These are phyloP conservation scores for Sphaerostilbella broomeana DNA, from an alignment of 2,329 filamentous ascomycete genomes.

Conservation along the genomic window DNA sequence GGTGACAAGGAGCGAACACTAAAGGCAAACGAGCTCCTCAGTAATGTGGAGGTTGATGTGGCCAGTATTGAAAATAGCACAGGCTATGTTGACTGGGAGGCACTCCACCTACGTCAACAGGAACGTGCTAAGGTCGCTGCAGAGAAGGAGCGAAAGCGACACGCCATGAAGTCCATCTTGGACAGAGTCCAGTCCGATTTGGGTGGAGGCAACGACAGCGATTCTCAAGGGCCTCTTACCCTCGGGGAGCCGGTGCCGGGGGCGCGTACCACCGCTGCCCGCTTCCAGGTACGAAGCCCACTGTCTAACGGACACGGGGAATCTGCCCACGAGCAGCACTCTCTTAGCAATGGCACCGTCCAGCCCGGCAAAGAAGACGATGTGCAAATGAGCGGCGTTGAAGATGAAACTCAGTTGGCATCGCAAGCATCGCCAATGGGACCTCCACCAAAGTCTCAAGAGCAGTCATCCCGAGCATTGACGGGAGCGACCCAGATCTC, in stretches of 20 bases:
- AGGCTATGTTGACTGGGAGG: slow-evolving; percentile 69
- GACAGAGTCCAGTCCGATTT: slow-evolving; percentile 47
- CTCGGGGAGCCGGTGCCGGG: slow-evolving; percentile 61
- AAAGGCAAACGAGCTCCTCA: slow-evolving; percentile 83
- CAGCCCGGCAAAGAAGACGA: slow-evolving; percentile 45
- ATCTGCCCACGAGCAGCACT: slow-evolving; percentile 29
- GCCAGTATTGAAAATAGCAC: slow-evolving; percentile 65
- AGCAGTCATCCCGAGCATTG: slow-evolving; percentile 33
- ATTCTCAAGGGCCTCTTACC: slow-evolving; percentile 50
- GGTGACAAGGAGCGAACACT: slow-evolving; percentile 78
- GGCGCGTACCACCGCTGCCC: slow-evolving; percentile 41
- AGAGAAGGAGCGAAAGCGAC: slow-evolving; percentile 57
- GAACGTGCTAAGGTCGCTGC: slow-evolving; percentile 54
- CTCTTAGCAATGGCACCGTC: slow-evolving; percentile 51
- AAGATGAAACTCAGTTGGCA: slow-evolving; percentile 40
- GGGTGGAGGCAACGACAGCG: slow-evolving; percentile 43
- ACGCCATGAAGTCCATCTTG: slow-evolving; percentile 50
- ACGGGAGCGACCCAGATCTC: slow-evolving; percentile 53
- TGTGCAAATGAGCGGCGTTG: slow-evolving; percentile 54
- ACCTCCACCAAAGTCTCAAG: slow-evolving; percentile 36
- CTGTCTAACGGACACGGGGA: slow-evolving; percentile 52
- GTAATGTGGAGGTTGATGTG: slow-evolving; percentile 93
- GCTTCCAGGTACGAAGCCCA: slow-evolving; percentile 51
- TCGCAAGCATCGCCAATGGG: slow-evolving; percentile 44
- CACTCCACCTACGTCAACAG: slow-evolving; percentile 66